Base-by-base conservation (phyloP, 495 filamentous ascomycete species). In the Aspergillus diversus region DNA sequence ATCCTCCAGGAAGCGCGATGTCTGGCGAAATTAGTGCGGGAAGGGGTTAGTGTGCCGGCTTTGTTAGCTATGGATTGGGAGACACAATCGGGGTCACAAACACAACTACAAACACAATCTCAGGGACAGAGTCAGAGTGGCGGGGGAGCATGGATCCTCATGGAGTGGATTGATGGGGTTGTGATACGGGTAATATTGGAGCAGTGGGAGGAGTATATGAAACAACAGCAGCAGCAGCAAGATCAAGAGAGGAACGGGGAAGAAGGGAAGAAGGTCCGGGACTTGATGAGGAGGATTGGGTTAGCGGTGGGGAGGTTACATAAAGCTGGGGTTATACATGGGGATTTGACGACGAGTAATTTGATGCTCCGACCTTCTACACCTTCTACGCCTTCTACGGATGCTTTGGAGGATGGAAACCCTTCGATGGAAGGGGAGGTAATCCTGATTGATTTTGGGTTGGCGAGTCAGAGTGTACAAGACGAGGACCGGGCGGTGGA, bases 311-410 rank as follows among this genome's bases (percentile, higher is more conserved):
- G 92, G n/a, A 81, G 71, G 47, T 77, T 99, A 77, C 95, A 99
- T 79, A 82, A 80, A 55, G 82, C 84, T 17, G 94, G 95, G 15
- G 87, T 97, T 48, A 85, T 96, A 53, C 95, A 99, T 80, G 95
- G 95, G 49, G 95, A 99, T 78, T 77, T 99, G 79, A 99, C 96
- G 61, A 99, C 94, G 60, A 97, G 93, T 77, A 99, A 99, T 78
- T 79, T 99, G 75, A 97, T 99, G 87, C 73, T 99, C 52, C 73
- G 89, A 58, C 62, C 64, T 43, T 48, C 43, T 57, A 42, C 15
- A 21, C 52, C 47, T 16, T 69, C 8, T 27, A n/a, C 5, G 15
- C 55, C 16, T 2, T 13, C 13, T 8, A n/a, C 7, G 49, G 43
- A 51, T 11, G 69, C 67, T 6, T 71, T 65, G 9, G 61, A 61